These are phyloP conservation scores for Neurospora tetrasperma DNA, from an alignment of 495 filamentous ascomycete genomes.

Conservation along the genomic window DNA sequence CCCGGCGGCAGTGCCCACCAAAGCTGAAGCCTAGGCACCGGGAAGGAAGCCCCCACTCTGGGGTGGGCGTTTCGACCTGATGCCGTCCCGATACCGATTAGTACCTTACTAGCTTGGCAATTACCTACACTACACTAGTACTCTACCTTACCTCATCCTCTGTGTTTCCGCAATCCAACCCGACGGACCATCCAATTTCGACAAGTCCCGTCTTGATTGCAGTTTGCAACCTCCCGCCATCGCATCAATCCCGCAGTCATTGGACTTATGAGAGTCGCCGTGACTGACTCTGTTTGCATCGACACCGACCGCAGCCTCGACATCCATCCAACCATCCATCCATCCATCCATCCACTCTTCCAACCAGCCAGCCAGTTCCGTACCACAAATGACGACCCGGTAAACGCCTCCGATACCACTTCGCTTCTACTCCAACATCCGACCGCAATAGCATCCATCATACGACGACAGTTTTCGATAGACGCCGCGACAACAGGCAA, in stretches of 20 bases:
- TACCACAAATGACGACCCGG: neutral
- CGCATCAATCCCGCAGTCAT: neutral
- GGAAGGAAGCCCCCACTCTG: neutral
- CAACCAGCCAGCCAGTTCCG: neutral
- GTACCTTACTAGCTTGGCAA: neutral
- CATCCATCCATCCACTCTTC: neutral
- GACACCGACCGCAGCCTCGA: neutral
- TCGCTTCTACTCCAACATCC: neutral
- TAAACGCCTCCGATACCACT: neutral
- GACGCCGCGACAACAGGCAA: conserved; percentile 3
- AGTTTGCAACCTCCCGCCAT: neutral
- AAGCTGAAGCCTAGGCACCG: neutral
- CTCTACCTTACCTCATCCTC: neutral
- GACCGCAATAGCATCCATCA: neutral
- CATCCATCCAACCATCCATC: neutral
- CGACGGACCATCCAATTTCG: neutral
- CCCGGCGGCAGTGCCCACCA: neutral
- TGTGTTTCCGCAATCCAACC: neutral
- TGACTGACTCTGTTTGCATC: neutral
- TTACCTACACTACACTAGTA: neutral
- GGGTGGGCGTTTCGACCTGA: neutral
- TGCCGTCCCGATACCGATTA: neutral
- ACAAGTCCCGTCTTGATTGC: neutral
- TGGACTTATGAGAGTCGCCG: neutral
- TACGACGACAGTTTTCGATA: neutral